phyloP scores from a whole-genome alignment of 352 stramenopile genomes.

The Saprolegnia diclina region DNA sequence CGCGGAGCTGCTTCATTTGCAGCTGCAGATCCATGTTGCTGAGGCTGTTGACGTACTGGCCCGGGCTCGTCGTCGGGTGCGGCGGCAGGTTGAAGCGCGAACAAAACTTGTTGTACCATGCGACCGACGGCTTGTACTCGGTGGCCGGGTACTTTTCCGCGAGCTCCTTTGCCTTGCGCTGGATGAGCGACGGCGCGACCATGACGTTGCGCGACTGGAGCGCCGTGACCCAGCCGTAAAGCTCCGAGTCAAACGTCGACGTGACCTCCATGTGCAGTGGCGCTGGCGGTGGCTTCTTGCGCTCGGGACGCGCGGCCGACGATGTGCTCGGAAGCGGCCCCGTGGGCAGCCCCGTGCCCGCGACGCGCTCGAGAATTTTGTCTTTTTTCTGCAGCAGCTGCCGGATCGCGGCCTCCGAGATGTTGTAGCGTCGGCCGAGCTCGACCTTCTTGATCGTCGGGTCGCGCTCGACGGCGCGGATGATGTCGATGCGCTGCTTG shows the following conservation, averaged over 20 bases:
- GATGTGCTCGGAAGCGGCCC: conserved; percentile 69
- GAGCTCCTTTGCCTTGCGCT: conserved; percentile 24
- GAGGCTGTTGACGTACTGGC: conserved; percentile 2
- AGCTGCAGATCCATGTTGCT: conserved; percentile 21
- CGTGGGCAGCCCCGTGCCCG: conserved; percentile 27
- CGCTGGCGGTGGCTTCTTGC: conserved; percentile 44
- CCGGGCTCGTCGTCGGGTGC: background rate
- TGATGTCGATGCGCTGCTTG: conserved; percentile 86
- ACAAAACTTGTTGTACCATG: conserved; percentile 26
- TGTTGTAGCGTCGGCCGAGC: conserved; percentile 76
- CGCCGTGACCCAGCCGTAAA: conserved; percentile 72
- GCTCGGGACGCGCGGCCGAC: conserved; percentile 44
- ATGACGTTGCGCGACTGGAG: conserved; percentile 25
- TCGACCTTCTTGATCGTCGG: conserved; percentile 86
- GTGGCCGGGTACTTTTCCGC: conserved; percentile 12
- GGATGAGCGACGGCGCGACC: conserved; percentile 19
- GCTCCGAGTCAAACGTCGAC: conserved; percentile 69
- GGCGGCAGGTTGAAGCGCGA: conserved; percentile 18
- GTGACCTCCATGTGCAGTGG: background rate
- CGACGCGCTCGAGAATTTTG: conserved; percentile 72
- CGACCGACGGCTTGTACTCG: conserved; percentile 21
- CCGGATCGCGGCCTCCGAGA: conserved; percentile 81
- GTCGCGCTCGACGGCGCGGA: conserved; percentile 72
- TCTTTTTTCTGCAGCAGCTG: conserved; percentile 88
- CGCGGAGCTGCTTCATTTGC: conserved; percentile 32